These are phyloP conservation scores for Colletotrichum sp. DNA, from an alignment of 2,329 filamentous ascomycete species.

Conservation along the genomic window DNA sequence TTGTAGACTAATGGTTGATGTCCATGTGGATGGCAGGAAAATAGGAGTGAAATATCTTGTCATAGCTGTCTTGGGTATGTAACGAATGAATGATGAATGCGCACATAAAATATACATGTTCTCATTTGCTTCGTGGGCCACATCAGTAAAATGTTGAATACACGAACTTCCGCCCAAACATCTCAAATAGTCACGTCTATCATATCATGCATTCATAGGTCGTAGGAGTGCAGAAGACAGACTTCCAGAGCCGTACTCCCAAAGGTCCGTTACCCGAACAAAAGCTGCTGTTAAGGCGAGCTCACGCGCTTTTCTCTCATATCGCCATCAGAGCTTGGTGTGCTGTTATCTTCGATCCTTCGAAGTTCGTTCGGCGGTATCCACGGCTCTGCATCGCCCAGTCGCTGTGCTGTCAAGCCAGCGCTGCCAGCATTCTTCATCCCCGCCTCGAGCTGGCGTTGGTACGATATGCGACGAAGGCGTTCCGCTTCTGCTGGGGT, in stretches of 20 bases:
- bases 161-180: neutral
- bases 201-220: neutral
- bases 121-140: neutral
- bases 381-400: conserved; percentile 38
- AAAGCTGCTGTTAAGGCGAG: neutral
- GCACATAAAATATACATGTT: neutral
- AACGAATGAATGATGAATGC: neutral
- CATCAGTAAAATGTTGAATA: neutral
- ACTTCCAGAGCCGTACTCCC: neutral
- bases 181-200: neutral
- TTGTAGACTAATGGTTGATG: conserved; percentile 40
- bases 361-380: neutral
- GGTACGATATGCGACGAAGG: conserved; percentile 55
- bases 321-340: neutral
- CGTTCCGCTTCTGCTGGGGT: conserved; percentile 57
- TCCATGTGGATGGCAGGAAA: neutral
- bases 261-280: neutral
- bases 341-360: neutral
- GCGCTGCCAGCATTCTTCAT: conserved; percentile 49
- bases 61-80: neutral
- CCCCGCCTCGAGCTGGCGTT: conserved; percentile 58
- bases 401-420: conserved; percentile 45
- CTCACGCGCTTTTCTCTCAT: neutral
- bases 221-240: neutral
- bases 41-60: neutral